Evolutionary conservation across 148 eudicot genomes (phyloP), one percentile per base, ranked within the genome.

Genomic region (Cornus kousa): DNA sequence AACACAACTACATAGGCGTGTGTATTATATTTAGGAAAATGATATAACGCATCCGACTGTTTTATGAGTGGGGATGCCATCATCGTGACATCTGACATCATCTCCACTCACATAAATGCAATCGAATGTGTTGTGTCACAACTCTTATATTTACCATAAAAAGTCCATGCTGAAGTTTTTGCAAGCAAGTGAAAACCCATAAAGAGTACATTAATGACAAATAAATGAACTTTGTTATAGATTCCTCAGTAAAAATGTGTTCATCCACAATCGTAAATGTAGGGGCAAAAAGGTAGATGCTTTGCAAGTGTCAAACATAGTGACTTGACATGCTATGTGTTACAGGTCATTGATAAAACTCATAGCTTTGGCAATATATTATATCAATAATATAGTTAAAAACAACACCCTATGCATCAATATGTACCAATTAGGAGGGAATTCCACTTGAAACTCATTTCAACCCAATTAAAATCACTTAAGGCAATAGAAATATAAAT

Each of bases 381-480:
- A 23, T 14, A 75, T 65, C 7, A 40, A 9, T 43, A 65, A 48
- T 3, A 1, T 16, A 66, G 32, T 35, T 11, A 40, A 39, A 39
- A 40, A 14, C 57, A 75, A 74, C 31, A 32, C 19, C 7, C 22
- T 8, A 40, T 64, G 48, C 33, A 75, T 37, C 50, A 5, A 74
- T 31, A 20, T 37, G 35, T 62, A 53, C 11, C 66, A 62, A 71
- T 48, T n/a, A 55, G 6, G 8, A 43, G 48, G 6, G 53, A 68
- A 24, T 43, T 43, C 22, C 71, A 8, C 32, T 23, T 43, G 7
- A 23, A 43, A 35, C 71, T 9, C 33, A 22, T 43, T 22, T 40
- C n/a, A 65, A 76, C 71, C 70, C 1, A 75, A 62, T 37, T 37
- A 10, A 62, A 79, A 31, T 17, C 60, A 39, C 72, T 50, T 40